Conservation (phyloP, 106 monocot species). For the Chionographis japonica region DNA sequence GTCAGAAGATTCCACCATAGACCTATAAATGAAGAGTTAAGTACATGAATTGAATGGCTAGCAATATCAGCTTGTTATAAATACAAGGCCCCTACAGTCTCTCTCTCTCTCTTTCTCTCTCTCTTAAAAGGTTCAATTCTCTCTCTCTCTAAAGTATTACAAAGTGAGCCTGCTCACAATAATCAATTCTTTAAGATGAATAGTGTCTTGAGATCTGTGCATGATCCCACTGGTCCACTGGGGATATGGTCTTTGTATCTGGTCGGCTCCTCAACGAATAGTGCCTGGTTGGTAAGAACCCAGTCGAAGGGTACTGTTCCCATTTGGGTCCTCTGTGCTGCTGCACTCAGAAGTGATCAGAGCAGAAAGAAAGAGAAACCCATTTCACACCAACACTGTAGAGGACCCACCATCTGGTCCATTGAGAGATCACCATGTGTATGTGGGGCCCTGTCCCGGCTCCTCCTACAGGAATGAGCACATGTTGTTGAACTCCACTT, state of each 20-base stretch:
- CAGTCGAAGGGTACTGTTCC: too few relatives aligned
- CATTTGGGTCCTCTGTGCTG: too few relatives aligned
- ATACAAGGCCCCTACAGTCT: background rate
- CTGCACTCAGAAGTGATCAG: too few relatives aligned
- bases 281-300: background rate
- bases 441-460: background rate
- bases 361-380: too few relatives aligned
- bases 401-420: too few relatives aligned
- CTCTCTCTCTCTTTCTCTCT: slow-evolving; percentile 9
- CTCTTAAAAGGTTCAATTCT: too few relatives aligned
- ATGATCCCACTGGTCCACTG: slow-evolving; percentile 5
- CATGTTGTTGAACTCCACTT: slow-evolving; percentile 31
- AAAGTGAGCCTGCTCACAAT: background rate
- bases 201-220: background rate
- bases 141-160: too few relatives aligned
- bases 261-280: background rate
- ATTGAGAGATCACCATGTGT: background rate
- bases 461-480: slow-evolving; percentile 36
- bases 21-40: background rate
- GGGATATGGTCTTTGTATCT: background rate
- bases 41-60: background rate
- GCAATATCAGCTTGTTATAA: slow-evolving; percentile 7
- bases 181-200: background rate
- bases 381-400: too few relatives aligned
- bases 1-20: too few relatives aligned